These are phyloP conservation scores for Teratosphaeria destructans DNA, from an alignment of 2,329 filamentous ascomycete genomes.

Conservation along the genomic window DNA sequence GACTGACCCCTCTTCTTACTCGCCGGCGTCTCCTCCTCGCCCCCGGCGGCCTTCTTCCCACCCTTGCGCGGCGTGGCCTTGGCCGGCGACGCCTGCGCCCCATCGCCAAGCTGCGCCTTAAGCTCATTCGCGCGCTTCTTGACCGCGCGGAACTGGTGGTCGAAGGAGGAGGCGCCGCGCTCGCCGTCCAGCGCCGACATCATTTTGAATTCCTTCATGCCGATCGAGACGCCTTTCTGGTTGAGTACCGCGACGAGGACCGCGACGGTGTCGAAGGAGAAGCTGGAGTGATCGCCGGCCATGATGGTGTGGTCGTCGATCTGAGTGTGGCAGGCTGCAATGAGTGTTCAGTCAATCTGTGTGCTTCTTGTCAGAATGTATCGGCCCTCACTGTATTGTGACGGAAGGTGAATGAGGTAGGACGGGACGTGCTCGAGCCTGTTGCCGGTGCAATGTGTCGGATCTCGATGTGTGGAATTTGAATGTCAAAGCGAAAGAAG, in stretches of 20 bases:
- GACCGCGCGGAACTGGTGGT: slow-evolving; percentile 21
- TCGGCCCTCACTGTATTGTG: not conserved
- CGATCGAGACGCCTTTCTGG: slow-evolving; percentile 9
- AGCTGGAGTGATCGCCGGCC: slow-evolving; percentile 2
- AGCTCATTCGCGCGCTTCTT: slow-evolving; percentile 20
- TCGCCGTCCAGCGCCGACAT: slow-evolving; percentile 18
- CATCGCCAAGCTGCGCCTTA: slow-evolving; percentile 1
- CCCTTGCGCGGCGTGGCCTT: slow-evolving; percentile 1
- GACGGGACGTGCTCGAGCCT: not conserved
- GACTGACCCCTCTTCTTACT: not conserved
- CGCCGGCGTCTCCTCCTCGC: not conserved
- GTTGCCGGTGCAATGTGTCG: not conserved
- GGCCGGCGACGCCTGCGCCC: not conserved
- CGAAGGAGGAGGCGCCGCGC: slow-evolving; percentile 9
- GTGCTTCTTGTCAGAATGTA: not conserved
- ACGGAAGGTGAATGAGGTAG: not conserved
- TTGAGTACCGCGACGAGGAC: slow-evolving; percentile 11
- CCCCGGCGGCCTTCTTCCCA: not conserved
- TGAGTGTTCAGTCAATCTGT: not conserved
- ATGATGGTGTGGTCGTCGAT: not conserved
- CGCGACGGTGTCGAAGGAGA: slow-evolving; percentile 16
- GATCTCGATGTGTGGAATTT: not conserved
- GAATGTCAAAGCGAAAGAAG: not conserved
- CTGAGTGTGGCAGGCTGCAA: not conserved
- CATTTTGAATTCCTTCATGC: slow-evolving; percentile 17